Percentiles rank a stretch among this genome's conserved stretches.
Evolutionary conservation across 108 stramenopile species (phyloP).

Genomic region (Nannochloropsis salina): DNA sequence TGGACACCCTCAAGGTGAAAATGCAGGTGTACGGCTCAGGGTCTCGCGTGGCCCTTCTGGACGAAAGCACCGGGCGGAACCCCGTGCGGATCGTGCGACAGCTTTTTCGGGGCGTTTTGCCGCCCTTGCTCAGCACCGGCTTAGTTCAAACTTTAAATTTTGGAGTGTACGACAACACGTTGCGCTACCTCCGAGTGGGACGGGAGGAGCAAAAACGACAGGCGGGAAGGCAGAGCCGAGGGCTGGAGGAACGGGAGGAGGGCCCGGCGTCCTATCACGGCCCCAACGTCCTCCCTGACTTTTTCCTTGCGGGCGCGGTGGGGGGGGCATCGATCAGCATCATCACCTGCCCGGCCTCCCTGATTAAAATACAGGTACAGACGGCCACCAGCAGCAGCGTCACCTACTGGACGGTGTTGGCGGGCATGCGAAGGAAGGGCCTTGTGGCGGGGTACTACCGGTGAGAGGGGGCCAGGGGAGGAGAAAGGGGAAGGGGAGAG

Average conservation of each 20-base stretch:
- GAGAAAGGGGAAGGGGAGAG: neutral
- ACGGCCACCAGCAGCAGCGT: neutral
- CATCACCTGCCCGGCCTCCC: neutral
- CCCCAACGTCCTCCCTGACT: constrained; percentile 6
- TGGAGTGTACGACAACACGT: neutral
- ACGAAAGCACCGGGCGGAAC: neutral
- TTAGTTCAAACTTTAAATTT: neutral
- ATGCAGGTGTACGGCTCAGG: constrained; percentile 15
- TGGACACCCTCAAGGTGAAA: neutral
- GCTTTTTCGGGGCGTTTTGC: neutral
- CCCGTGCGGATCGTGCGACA: neutral
- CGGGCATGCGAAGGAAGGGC: neutral
- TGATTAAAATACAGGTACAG: neutral
- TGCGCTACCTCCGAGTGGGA: neutral
- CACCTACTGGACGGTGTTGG: neutral
- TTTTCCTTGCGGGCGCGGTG: neutral
- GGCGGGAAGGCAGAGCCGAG: too few relatives aligned
- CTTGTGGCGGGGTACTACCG: neutral
- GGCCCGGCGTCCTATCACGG: neutral
- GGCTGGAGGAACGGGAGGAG: neutral
- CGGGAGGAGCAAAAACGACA: neutral
- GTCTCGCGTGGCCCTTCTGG: neutral
- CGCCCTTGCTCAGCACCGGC: neutral
- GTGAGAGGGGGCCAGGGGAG: neutral
- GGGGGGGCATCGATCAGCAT: neutral